A percentile compares a stretch with the other conserved stretches of the same genome.
These are phyloP conservation scores for Penicillium sclerotiorum DNA, from an alignment of 2,329 filamentous ascomycete genomes.

Conservation along the genomic window DNA sequence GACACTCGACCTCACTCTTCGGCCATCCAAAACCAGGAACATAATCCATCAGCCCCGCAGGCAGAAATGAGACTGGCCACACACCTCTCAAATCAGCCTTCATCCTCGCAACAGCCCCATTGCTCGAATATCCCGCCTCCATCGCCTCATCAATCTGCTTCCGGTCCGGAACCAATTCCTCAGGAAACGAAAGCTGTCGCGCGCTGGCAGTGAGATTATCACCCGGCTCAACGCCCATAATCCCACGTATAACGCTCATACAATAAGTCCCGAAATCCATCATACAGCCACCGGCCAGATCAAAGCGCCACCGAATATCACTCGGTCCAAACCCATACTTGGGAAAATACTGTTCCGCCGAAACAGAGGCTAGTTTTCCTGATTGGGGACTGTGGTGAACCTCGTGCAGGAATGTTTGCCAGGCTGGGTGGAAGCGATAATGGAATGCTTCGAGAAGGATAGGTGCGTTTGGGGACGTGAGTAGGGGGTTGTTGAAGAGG, in stretches of 20 bases:
- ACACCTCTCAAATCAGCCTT: conserved; percentile 19
- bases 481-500: conserved; percentile 48
- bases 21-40: conserved; percentile 21
- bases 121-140: conserved; percentile 16
- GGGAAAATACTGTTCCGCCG: conserved; percentile 43
- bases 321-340: conserved; percentile 26
- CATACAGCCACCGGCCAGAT: conserved; percentile 46
- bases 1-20: conserved; percentile 21
- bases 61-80: too few relatives aligned
- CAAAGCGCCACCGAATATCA: conserved; percentile 51
- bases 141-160: conserved; percentile 26
- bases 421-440: conserved; percentile 55
- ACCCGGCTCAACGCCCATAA: conserved; percentile 16
- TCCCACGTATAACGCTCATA: conserved; percentile 41
- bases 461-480: conserved; percentile 37
- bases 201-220: background rate
- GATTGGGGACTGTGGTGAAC: conserved; percentile 3
- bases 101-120: conserved; percentile 14
- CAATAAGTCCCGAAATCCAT: conserved; percentile 44
- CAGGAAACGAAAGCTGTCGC: too few relatives aligned
- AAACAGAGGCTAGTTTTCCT: conserved; percentile 41
- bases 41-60: conserved; percentile 16
- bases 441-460: conserved; percentile 60
- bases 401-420: conserved; percentile 43
- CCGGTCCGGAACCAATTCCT: background rate